phyloP scores from a whole-genome alignment of 1,284 basidiomycete genomes.

The Trametes sp. region DNA sequence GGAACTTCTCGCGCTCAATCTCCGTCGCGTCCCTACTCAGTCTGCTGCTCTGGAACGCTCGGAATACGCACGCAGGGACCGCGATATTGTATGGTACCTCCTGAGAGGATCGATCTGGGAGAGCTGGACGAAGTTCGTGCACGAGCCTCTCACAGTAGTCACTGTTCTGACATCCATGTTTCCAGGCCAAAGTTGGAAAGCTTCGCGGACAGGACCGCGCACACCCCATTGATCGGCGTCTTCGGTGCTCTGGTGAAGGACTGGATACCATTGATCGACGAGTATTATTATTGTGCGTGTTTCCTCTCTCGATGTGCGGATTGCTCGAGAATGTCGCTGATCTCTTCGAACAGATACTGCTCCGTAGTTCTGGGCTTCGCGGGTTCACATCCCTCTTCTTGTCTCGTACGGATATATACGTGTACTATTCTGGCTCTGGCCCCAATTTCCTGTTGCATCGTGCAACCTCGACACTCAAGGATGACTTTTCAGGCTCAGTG shows the following conservation, averaged over 20 bases:
- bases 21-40: constrained; percentile 68
- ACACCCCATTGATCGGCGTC: constrained; percentile 77
- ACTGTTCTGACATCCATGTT: constrained; percentile 4
- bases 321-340: neutral
- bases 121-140: constrained; percentile 76
- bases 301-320: neutral
- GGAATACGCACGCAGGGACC: constrained; percentile 85
- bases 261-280: constrained; percentile 94
- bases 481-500: too few species aligned
- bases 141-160: neutral
- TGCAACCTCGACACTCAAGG: too few species aligned
- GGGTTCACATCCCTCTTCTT: constrained; percentile 15
- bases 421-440: constrained; percentile 18
- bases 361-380: constrained; percentile 39
- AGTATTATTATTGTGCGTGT: constrained; percentile 92
- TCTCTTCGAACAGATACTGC: constrained; percentile 45
- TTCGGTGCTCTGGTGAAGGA: constrained; percentile 83
- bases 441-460: too few species aligned
- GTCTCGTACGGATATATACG: constrained; percentile 25
- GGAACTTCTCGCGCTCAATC: constrained; percentile 69
- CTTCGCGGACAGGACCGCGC: constrained; percentile 64
- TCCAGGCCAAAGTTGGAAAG: constrained; percentile 78
- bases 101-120: constrained; percentile 92
- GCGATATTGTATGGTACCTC: constrained; percentile 86
- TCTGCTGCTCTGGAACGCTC: constrained; percentile 72